Conservation (phyloP, 2,329 filamentous ascomycete species). For the Fusarium proliferatum region DNA sequence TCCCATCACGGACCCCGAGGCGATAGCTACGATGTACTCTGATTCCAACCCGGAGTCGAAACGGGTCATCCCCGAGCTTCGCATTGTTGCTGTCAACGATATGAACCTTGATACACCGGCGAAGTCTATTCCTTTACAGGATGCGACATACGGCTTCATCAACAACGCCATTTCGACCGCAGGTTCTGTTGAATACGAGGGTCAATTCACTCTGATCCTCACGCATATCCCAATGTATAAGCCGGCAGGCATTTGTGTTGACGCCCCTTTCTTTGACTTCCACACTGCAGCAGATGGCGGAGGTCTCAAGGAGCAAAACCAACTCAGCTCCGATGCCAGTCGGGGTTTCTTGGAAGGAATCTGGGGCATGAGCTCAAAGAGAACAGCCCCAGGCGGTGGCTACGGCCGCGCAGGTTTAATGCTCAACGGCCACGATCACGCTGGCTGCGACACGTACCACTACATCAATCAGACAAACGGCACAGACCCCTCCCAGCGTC, state of each 20-base stretch:
- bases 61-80: slow-evolving; percentile 73
- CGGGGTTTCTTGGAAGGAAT: slow-evolving; percentile 84
- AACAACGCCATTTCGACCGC: slow-evolving; percentile 74
- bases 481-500: slow-evolving; percentile 52
- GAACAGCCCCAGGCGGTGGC: slow-evolving; percentile 68
- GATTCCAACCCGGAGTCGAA: slow-evolving; percentile 58
- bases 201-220: slow-evolving; percentile 82
- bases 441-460: slow-evolving; percentile 91
- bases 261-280: slow-evolving; percentile 85
- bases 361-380: slow-evolving; percentile 78
- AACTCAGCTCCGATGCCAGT: slow-evolving; percentile 79
- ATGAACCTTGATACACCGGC: slow-evolving; percentile 94
- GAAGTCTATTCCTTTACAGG: slow-evolving; percentile 72
- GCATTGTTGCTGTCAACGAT: slow-evolving; percentile 87
- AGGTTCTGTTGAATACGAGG: slow-evolving; percentile 68
- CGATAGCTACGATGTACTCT: slow-evolving; percentile 56
- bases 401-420: slow-evolving; percentile 80
- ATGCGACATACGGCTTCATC: slow-evolving; percentile 81
- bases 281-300: slow-evolving; percentile 72
- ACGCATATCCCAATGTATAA: slow-evolving; percentile 96
- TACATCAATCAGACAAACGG: slow-evolving; percentile 73
- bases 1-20: slow-evolving; percentile 55
- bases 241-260: slow-evolving; percentile 81
- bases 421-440: slow-evolving; percentile 94
- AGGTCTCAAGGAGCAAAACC: slow-evolving; percentile 90